A percentile compares a stretch with the other conserved stretches of the same genome.
Conservation (phyloP, 2,329 filamentous ascomycete genomes). For the Trichophyton mentagrophytes region DNA sequence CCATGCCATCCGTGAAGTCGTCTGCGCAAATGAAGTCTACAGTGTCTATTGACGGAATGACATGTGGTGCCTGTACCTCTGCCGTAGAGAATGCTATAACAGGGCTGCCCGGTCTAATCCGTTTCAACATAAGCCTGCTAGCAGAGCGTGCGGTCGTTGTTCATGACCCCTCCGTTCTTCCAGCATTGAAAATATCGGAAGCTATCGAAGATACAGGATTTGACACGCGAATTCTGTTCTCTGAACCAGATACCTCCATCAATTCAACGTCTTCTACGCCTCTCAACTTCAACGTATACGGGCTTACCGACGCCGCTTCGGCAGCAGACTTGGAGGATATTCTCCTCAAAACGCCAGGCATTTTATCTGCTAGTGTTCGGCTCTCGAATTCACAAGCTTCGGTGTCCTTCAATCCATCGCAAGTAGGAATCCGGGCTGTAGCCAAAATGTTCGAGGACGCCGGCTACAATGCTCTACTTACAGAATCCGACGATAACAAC, state of each 20-base stretch:
- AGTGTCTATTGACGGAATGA: conserved; percentile 89
- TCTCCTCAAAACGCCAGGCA: conserved; percentile 53
- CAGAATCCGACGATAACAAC: conserved; percentile 89
- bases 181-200: conserved; percentile 61
- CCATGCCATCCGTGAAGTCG: conserved; percentile 20
- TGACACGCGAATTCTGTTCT: conserved; percentile 70
- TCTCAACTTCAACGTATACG: conserved; percentile 73
- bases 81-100: conserved; percentile 76
- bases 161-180: conserved; percentile 61
- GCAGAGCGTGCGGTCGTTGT: conserved; percentile 83
- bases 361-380: conserved; percentile 61
- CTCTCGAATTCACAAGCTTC: conserved; percentile 61
- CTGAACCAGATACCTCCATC: conserved; percentile 47
- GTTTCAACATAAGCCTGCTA: conserved; percentile 89
- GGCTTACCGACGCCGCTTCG: conserved; percentile 57
- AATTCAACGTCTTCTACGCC: conserved; percentile 46
- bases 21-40: conserved; percentile 55
- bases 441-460: conserved; percentile 71
- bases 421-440: conserved; percentile 66
- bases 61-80: conserved; percentile 89
- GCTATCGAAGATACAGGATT: conserved; percentile 86
- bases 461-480: conserved; percentile 78
- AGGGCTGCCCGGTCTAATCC: conserved; percentile 60
- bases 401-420: conserved; percentile 57
- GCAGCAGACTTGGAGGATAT: conserved; percentile 59